Evolutionary conservation across 768 basidiomycete genomes (phyloP), one percentile per base, ranked within the genome.

Genomic region (Auriscalpium microsporum): DNA sequence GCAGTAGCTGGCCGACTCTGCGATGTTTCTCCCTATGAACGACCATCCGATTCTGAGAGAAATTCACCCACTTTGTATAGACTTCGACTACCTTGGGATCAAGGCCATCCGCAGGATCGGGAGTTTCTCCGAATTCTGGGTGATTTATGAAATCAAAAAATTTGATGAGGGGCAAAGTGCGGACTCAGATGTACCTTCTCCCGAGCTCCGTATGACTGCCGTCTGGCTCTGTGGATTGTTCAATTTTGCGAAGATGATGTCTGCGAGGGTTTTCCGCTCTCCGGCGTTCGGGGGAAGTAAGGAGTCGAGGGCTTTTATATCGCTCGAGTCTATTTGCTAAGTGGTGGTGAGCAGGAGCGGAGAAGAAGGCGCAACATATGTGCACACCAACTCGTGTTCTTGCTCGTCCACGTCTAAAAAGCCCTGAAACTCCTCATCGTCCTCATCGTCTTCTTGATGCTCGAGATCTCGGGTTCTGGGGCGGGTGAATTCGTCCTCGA

Each of bases 181-280:
- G 37, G 33, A 53, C 21, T 46, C 21, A 36, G 14, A 57, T 50
- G 34, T 36, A 69, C 84, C 81, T 77, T 79, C 82, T 28, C 78
- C 75, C 8, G 81, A 78, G 62, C 82, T 82, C 66, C 79, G 78
- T 53, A 84, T 82, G 33, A 78, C 72, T 10, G 79, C 76, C 8
- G 81, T 68, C 40, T 78, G 74, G 46, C 74, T 73, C 4, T 76
- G 68, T 11, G 74, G 77, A 55, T 77, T 79, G 56, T 94, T 87
- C 21, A 99, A 76, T 72, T 97, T 97, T 23, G 89, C 80, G 66
- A 99, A 91, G 56, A 98, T 99, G n/a, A 98, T 77, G 68, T 99
- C 96, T 34, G 96, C 96, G 34, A 99, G 74, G 2, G 95, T 97
- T 68, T 81, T 80, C 46, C 90, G 81, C 68, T 90, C 86, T 8